Conservation (phyloP, 345 rosid genomes). For the Citrus mangshanensis region DNA sequence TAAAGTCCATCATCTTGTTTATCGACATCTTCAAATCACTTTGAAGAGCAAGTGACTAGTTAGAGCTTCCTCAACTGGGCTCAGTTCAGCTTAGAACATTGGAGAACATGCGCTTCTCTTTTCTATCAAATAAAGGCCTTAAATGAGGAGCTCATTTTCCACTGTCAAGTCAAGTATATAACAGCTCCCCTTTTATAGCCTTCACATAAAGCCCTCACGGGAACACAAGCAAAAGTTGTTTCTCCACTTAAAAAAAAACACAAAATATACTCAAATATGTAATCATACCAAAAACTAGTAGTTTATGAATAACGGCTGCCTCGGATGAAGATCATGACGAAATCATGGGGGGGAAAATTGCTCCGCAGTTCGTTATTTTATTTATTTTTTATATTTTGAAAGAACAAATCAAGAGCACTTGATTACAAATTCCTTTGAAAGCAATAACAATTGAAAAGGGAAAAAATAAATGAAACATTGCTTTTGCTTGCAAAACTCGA, state of each 20-base stretch:
- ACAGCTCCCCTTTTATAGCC: conserved; percentile 11
- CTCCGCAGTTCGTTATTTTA: background rate
- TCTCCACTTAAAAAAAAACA: background rate
- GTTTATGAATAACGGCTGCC: background rate
- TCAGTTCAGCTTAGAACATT: conserved; percentile 2
- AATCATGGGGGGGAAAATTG: background rate
- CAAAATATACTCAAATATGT: background rate
- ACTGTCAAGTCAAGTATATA: background rate
- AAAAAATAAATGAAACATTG: too few species aligned
- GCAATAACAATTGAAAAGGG: too few species aligned
- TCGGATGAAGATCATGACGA: background rate
- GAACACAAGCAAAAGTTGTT: background rate
- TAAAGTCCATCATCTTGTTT: conserved; percentile 5
- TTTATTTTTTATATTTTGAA: background rate
- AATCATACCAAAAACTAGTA: background rate
- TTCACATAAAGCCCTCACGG: background rate
- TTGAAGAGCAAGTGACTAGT: conserved; percentile 2
- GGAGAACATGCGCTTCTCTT: background rate
- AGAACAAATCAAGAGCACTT: background rate
- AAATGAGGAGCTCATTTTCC: conserved; percentile 11
- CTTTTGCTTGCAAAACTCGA: background rate
- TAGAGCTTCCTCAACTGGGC: conserved; percentile 16
- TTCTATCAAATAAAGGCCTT: conserved; percentile 9
- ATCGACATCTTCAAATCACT: background rate
- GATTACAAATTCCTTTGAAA: background rate